Percentiles rank a stretch among this genome's conserved stretches.
These are phyloP conservation scores for Tetrahymena borealis DNA, from an alignment of 73 alveolate species.

Conservation along the genomic window DNA sequence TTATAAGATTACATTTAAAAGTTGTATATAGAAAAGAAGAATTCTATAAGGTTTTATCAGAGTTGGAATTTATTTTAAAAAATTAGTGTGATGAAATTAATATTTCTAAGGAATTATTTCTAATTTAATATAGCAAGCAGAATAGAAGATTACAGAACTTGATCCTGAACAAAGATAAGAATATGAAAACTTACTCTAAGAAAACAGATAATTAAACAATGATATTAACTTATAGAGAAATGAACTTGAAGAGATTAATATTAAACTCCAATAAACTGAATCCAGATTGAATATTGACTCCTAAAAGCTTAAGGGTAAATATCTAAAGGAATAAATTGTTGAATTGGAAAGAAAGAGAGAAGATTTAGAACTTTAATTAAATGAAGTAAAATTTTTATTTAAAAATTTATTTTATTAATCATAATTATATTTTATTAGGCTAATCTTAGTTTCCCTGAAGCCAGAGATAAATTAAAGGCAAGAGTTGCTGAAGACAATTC, in stretches of 20 bases:
- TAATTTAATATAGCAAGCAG: conserved; percentile 53
- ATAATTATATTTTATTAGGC: conserved; percentile 6
- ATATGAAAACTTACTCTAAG: conserved; percentile 79
- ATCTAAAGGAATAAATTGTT: conserved; percentile 76
- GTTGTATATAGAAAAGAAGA: no score
- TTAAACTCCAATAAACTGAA: conserved; percentile 79
- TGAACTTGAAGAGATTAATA: conserved; percentile 77
- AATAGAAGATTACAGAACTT: conserved; percentile 76
- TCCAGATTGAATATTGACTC: conserved; percentile 77
- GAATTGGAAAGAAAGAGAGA: conserved; percentile 78
- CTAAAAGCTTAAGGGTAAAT: conserved; percentile 85
- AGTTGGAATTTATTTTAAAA: no score
- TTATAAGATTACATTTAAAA: no score
- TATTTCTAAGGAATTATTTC: no score
- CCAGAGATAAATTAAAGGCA: conserved; percentile 84
- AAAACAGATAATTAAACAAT: conserved; percentile 67
- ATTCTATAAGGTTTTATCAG: no score
- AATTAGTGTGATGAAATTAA: no score
- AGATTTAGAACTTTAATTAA: conserved; percentile 91
- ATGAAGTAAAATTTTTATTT: conserved; percentile 48
- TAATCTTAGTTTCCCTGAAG: conserved; percentile 90
- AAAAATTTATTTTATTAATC: neutral
- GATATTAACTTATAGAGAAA: conserved; percentile 68
- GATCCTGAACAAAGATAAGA: conserved; percentile 91
- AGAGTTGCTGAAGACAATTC: conserved; percentile 87